Percentiles rank a stretch among this genome's conserved stretches.
phyloP scores from a whole-genome alignment of 176 grass and related monocot species.

The Triticum urartu region DNA sequence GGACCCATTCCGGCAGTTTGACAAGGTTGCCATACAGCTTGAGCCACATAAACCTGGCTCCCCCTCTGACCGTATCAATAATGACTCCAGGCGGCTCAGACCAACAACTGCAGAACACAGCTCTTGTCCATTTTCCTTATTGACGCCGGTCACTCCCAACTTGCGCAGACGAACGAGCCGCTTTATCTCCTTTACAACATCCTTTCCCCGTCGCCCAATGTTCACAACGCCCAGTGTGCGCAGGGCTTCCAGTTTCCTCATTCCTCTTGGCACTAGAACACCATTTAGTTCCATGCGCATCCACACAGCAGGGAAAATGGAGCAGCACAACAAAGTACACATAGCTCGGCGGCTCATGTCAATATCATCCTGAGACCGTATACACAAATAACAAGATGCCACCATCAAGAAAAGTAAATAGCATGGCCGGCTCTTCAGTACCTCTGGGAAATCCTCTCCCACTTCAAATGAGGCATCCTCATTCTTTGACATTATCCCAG shows the following conservation, averaged over 20 bases:
- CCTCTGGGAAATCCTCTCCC: too few species aligned
- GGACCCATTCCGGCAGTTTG: too few species aligned
- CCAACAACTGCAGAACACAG: neutral
- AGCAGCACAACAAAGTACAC: fast-evolving
- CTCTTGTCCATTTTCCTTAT: neutral
- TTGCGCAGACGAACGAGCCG: neutral
- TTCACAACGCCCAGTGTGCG: neutral
- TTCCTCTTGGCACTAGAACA: neutral
- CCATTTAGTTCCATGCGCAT: fast-evolving
- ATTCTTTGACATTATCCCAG: too few species aligned
- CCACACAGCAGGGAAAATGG: fast-evolving
- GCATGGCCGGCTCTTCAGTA: too few species aligned
- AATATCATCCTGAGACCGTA: neutral
- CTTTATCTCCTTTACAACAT: neutral
- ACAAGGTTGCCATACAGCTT: too few species aligned
- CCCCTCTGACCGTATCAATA: neutral
- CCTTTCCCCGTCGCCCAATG: neutral
- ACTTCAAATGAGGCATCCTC: too few species aligned
- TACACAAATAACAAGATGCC: neutral
- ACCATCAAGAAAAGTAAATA: neutral
- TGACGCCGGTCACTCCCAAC: neutral
- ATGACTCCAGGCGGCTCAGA: neutral
- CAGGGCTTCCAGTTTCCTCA: neutral
- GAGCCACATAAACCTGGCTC: neutral
- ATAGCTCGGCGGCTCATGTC: too few species aligned